Percentiles rank a stretch among this genome's conserved stretches.
phyloP scores from a whole-genome alignment of 2,329 filamentous ascomycete genomes.

The Phyllachora maydis region DNA sequence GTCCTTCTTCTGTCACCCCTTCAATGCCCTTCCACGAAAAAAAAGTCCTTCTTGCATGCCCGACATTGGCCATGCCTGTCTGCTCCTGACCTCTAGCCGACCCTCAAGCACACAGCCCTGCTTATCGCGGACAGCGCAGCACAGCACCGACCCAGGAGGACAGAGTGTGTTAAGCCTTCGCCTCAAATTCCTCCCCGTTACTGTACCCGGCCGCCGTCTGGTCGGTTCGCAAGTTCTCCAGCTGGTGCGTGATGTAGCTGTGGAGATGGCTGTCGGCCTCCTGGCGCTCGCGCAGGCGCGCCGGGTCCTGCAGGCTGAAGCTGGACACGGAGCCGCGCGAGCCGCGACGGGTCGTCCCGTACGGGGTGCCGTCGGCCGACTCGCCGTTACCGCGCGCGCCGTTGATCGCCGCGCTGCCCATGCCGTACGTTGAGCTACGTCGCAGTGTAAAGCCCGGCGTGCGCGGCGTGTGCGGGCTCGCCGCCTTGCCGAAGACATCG shows the following conservation, averaged over 20 bases:
- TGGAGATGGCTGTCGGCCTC: slow-evolving; percentile 54
- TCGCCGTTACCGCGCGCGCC: slow-evolving; percentile 18
- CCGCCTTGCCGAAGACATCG: slow-evolving; percentile 49
- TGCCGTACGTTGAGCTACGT: slow-evolving; percentile 66
- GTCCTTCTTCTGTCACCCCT: too few species aligned
- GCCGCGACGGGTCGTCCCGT: slow-evolving; percentile 13
- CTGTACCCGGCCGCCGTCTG: slow-evolving; percentile 17
- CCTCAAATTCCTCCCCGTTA: slow-evolving; percentile 25
- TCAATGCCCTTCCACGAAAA: too few species aligned
- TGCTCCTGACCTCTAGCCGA: too few species aligned
- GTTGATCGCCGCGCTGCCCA: slow-evolving; percentile 39
- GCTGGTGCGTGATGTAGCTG: slow-evolving; percentile 63
- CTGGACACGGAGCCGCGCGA: slow-evolving; percentile 10
- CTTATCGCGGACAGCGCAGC: too few species aligned
- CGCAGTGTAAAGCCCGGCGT: slow-evolving; percentile 33
- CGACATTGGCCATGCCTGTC: too few species aligned
- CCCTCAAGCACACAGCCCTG: too few species aligned
- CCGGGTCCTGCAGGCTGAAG: slow-evolving; percentile 32
- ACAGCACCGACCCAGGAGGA: too few species aligned
- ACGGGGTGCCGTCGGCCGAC: slow-evolving; percentile 10
- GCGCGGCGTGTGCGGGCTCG: slow-evolving; percentile 14
- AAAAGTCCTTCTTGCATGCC: too few species aligned
- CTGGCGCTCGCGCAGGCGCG: slow-evolving; percentile 22
- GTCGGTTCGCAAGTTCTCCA: slow-evolving; percentile 48
- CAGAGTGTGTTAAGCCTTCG: too few species aligned